These are phyloP conservation scores for Raffaelea deltoideospora DNA, from an alignment of 2,329 filamentous ascomycete genomes.

Conservation along the genomic window DNA sequence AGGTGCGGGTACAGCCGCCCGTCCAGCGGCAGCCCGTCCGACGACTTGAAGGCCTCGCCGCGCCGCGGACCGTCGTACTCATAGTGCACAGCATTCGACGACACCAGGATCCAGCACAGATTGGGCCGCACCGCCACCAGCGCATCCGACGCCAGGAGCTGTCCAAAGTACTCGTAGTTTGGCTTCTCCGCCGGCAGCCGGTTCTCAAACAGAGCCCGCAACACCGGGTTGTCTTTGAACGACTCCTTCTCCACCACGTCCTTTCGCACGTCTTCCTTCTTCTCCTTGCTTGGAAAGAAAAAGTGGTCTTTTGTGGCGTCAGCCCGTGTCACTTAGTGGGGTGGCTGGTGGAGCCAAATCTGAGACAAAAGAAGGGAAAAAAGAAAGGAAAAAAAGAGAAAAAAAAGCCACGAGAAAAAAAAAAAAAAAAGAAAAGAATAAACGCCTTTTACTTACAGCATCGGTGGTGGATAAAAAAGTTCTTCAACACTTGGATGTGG, in stretches of 20 bases:
- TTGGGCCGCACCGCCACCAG: constrained; percentile 39
- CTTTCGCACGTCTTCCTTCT: constrained; percentile 32
- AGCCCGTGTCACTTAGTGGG: too few species aligned
- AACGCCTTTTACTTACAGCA: constrained; percentile 43
- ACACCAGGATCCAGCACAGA: constrained; percentile 44
- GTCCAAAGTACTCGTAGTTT: constrained; percentile 47
- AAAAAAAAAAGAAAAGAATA: constrained; percentile 6
- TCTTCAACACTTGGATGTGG: constrained; percentile 57
- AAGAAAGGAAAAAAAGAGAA: too few species aligned
- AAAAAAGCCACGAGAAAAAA: constrained; percentile 3
- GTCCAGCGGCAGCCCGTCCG: constrained; percentile 26
- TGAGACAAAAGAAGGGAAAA: too few species aligned
- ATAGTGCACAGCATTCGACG: constrained; percentile 34
- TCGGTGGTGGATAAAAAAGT: constrained; percentile 45
- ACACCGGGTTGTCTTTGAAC: constrained; percentile 50
- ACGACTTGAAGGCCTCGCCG: constrained; percentile 21
- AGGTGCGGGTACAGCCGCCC: constrained; percentile 39
- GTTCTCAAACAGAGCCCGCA: constrained; percentile 43
- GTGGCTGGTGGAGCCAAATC: too few species aligned
- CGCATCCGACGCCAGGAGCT: constrained; percentile 37
- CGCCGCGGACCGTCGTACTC: constrained; percentile 25
- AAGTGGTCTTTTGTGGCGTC: constrained; percentile 33
- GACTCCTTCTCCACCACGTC: constrained; percentile 30
- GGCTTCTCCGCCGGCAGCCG: constrained; percentile 41
- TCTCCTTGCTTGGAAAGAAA: constrained; percentile 39